Percentiles rank a stretch among this genome's conserved stretches.
phyloP scores from a whole-genome alignment of 2,329 filamentous ascomycete species.

The Coleophoma crateriformis region DNA sequence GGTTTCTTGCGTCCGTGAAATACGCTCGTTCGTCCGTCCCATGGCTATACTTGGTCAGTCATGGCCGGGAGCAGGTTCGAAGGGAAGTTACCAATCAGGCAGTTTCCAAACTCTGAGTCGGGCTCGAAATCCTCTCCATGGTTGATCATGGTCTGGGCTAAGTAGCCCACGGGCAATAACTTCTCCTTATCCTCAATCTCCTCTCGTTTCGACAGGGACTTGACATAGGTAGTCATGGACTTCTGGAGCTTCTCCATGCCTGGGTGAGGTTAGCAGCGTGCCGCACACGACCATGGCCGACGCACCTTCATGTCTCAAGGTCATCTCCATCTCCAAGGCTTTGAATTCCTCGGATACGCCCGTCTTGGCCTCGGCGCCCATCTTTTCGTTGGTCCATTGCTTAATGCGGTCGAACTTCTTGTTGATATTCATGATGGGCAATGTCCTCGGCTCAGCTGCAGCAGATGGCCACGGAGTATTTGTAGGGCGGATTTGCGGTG shows the following conservation, averaged over 20 bases:
- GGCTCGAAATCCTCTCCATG: slow-evolving; percentile 92
- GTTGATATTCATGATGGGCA: slow-evolving; percentile 28
- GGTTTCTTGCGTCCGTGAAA: slow-evolving; percentile 78
- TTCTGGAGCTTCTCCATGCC: slow-evolving; percentile 87
- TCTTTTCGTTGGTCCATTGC: slow-evolving; percentile 97
- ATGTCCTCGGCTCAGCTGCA: slow-evolving; percentile 3
- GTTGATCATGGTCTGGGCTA: slow-evolving; percentile 79
- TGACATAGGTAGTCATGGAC: slow-evolving; percentile 81
- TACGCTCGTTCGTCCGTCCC: slow-evolving; percentile 81
- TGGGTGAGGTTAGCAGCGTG: slow-evolving; percentile 31
- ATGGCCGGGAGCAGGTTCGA: neutral
- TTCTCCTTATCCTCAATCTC: slow-evolving; percentile 87
- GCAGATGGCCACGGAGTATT: slow-evolving; percentile 2
- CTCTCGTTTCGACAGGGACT: slow-evolving; percentile 78
- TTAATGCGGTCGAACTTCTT: slow-evolving; percentile 95
- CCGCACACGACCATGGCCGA: slow-evolving; percentile 2
- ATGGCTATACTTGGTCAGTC: slow-evolving; percentile 44
- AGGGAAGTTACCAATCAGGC: slow-evolving; percentile 55
- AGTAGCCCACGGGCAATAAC: slow-evolving; percentile 68
- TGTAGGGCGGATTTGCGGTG: neutral
- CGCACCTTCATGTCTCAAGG: slow-evolving; percentile 79
- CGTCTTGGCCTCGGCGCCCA: slow-evolving; percentile 88
- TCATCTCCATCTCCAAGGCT: slow-evolving; percentile 84
- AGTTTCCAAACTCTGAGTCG: slow-evolving; percentile 87
- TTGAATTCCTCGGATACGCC: slow-evolving; percentile 87